These are phyloP conservation scores for Pythium brachiatum DNA, from an alignment of 352 stramenopile genomes.

Conservation along the genomic window DNA sequence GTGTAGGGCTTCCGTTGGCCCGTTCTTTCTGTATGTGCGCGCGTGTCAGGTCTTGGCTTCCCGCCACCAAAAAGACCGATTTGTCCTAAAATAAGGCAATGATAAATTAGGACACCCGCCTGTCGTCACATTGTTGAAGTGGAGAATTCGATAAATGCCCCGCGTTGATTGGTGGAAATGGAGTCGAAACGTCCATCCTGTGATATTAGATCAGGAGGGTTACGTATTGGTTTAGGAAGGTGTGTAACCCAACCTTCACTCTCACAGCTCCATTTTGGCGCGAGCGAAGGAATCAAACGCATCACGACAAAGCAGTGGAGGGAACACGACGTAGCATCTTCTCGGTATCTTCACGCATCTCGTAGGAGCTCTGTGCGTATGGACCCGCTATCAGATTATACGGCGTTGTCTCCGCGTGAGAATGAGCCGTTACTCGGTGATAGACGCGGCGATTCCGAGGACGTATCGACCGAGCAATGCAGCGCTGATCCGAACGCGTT, in stretches of 20 bases:
- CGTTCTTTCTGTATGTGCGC: constrained; percentile 12
- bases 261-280: constrained; percentile 15
- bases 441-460: constrained; percentile 23
- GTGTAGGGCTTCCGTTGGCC: background rate
- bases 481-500: constrained; percentile 65
- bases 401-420: constrained; percentile 29
- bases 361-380: constrained; percentile 5
- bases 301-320: background rate
- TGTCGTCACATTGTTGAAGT: constrained; percentile 15
- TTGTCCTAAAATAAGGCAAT: constrained; percentile 11
- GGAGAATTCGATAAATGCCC: constrained; percentile 6
- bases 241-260: constrained; percentile 14
- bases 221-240: background rate
- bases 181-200: background rate
- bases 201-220: background rate
- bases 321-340: background rate
- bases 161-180: constrained; percentile 4
- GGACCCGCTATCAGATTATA: constrained; percentile 30
- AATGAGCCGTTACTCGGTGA: constrained; percentile 1
- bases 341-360: background rate
- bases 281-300: background rate
- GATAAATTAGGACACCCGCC: background rate
- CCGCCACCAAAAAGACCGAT: background rate
- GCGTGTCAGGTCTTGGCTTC: background rate
- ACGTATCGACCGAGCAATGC: constrained; percentile 52